Percentiles rank a stretch among this genome's conserved stretches.
These are phyloP conservation scores for Exophiala oligosperma DNA, from an alignment of 2,329 filamentous ascomycete species.

Conservation along the genomic window DNA sequence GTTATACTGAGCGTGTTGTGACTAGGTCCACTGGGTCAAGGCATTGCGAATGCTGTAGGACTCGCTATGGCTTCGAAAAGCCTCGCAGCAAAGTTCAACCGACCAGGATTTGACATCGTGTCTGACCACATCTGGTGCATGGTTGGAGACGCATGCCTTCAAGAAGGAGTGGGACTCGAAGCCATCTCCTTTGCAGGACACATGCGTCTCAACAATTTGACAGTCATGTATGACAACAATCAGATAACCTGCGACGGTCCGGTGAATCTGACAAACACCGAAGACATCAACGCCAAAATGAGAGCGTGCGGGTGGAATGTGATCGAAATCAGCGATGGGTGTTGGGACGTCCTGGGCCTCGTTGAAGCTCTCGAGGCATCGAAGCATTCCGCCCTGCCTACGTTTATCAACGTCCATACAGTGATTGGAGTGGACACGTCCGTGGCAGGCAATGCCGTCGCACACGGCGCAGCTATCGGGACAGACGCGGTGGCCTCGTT, in stretches of 20 bases:
- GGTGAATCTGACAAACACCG: slow-evolving; percentile 55
- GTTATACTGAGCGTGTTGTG: not conserved
- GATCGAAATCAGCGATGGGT: slow-evolving; percentile 55
- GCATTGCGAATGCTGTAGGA: slow-evolving; percentile 60
- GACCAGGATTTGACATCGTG: slow-evolving; percentile 48
- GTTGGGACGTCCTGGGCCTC: slow-evolving; percentile 51
- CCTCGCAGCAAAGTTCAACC: slow-evolving; percentile 54
- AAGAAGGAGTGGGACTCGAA: slow-evolving; percentile 60
- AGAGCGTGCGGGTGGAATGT: slow-evolving; percentile 57
- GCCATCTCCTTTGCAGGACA: slow-evolving; percentile 59
- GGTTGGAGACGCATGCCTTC: slow-evolving; percentile 59
- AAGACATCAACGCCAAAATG: slow-evolving; percentile 61
- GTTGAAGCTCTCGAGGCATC: slow-evolving; percentile 46
- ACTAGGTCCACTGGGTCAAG: slow-evolving; percentile 55
- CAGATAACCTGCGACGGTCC: slow-evolving; percentile 60
- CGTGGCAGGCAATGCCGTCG: slow-evolving; percentile 52
- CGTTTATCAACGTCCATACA: slow-evolving; percentile 58
- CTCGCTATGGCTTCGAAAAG: slow-evolving; percentile 59
- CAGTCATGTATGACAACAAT: slow-evolving; percentile 62
- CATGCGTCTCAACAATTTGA: slow-evolving; percentile 56
- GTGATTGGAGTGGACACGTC: slow-evolving; percentile 53
- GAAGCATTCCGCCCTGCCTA: slow-evolving; percentile 46
- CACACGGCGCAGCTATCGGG: slow-evolving; percentile 61
- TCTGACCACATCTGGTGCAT: slow-evolving; percentile 56
- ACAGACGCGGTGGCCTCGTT: slow-evolving; percentile 55